These are phyloP conservation scores for Arabidopsis lyrata DNA, from an alignment of 441 rosid genomes.

Conservation along the genomic window DNA sequence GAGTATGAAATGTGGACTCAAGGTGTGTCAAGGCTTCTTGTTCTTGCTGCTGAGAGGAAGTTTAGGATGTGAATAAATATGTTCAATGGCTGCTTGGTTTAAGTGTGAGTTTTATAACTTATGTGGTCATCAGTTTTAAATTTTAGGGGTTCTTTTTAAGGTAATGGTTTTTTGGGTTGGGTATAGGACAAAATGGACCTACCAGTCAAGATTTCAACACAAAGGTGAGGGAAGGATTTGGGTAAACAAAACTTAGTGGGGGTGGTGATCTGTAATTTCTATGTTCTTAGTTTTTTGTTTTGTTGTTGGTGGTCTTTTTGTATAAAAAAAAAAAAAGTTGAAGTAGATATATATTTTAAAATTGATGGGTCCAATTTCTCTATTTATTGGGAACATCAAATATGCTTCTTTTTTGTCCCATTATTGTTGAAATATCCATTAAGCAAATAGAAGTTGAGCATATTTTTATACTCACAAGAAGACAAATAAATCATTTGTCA, in stretches of 20 bases:
- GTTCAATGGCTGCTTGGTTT: conserved; percentile 5
- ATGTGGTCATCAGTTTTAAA: conserved; percentile 32
- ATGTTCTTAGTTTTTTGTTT: conserved; percentile 7
- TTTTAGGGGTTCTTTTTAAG: conserved; percentile 36
- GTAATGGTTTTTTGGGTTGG: conserved; percentile 31
- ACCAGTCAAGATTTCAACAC: conserved; percentile 29
- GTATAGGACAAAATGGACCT: conserved; percentile 42
- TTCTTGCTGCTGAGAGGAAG: conserved; percentile 73
- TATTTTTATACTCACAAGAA: neutral
- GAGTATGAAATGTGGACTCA: conserved; percentile 94
- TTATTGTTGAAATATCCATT: conserved; percentile 22
- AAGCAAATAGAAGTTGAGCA: conserved; percentile 13
- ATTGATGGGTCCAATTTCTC: conserved; percentile 25
- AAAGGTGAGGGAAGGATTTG: conserved; percentile 28
- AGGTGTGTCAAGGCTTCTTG: conserved; percentile 90
- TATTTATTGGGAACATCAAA: conserved; percentile 38
- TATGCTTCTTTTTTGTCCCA: conserved; percentile 42
- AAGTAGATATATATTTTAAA: conserved; percentile 18
- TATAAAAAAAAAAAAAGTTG: conserved; percentile 30
- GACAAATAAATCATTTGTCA: conserved; percentile 23
- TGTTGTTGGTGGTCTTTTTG: conserved; percentile 31
- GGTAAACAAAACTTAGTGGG: conserved; percentile 35
- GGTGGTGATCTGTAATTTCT: conserved; percentile 25
- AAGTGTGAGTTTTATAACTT: conserved; percentile 37
- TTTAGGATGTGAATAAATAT: conserved; percentile 57